Base-by-base conservation (phyloP, 345 rosid genomes). In the Salix dunnii region DNA sequence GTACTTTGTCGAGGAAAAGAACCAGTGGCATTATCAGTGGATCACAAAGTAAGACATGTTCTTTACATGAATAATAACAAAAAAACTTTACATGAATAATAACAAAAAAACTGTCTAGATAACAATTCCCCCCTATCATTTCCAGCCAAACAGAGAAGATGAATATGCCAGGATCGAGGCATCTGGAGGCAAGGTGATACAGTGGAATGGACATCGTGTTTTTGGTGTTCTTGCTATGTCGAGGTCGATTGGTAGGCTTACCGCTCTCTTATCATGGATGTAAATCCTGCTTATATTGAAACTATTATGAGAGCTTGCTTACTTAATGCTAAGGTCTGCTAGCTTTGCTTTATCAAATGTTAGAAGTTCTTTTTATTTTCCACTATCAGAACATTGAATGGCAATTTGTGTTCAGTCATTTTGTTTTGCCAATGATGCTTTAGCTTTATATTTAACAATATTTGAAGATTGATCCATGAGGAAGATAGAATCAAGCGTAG, bases 201-300 rank as follows among this genome's bases (percentile, higher is more conserved):
- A 67, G 48, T 49, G 74, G 65, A 60, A 80, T 61, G 85, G 85
- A 48, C 76, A 72, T 27, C 72, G 82, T 65, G 81, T 80, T 35
- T 75, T 67, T 67, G 86, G 88, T 21, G 77, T 76, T 53, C 85
- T 79, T 61, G 76, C 80, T 27, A 67, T 82, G 77, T 78, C 85
- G 10, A 65, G 82, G 30, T 71, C 75, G 11, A 67, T 79, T 58
- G 82, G 82, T 78, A 75, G 75, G 84, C 69, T 25, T 21, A 25
- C 36, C 33, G 38, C 33, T 9, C 30, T 61, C 55, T 43, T 35
- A 10, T 23, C 35, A 7, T 25, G 20, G 12, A 48, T 61, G 46
- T 46, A 30, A 61, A 68, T 18, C 43, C 31, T 76, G 63, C 16
- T 9, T 5, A 25, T 55, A 46, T 27, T 68, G 66, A 67, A 76